Evolutionary conservation across 495 filamentous ascomycete genomes (phyloP), one percentile per base, ranked within the genome.

Genomic region (Annulohypoxylon maeteangense): DNA sequence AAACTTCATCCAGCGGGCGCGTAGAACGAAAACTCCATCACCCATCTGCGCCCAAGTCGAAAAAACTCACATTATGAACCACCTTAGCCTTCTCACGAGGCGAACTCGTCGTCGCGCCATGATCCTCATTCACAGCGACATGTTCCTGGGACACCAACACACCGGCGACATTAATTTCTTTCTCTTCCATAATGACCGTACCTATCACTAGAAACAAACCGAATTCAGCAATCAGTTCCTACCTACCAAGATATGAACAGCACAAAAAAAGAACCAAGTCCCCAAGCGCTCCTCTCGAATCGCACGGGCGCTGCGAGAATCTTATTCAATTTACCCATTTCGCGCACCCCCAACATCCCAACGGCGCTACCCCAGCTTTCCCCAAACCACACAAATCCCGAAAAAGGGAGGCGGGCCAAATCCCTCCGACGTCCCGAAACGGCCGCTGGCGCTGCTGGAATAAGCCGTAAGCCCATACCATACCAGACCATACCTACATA

Each of bases 21-120:
- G 14, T n/a, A 14, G 44, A 23, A 23, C 10, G n/a, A 16, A 42
- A 42, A 42, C 3, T 53, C 5, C 22, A 56, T 56, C 62, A 29
- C 54, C 47, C 48, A 38, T 38, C 10, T 5, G 2, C 11, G 42
- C 27, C 44, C 12, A 18, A 62, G 7, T 10, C n/a, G 45, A 8
- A 1, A 23, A 47, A 53, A 82, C 85, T 74, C 54, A 87, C 85
- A 74, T 87, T 88, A 74, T 80, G 80, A 34, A 88, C 86, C 29
- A 57, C 68, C 75, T 84, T 87, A 23, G 82, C 80, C 62, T 81
- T 81, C 10, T 80, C 80, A n/a, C 80, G 79, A 14, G 77, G 64
- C 3, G 55, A 68, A 66, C 81, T 80, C 27, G 73, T 78, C 50
- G 80, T 78, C 38, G 76, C 68, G 25, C 79, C 81, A 14, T 78